A percentile compares a stretch with the other conserved stretches of the same genome.
These are phyloP conservation scores for Fraxinus paxiana DNA, from an alignment of 305 asterid species.

Conservation along the genomic window DNA sequence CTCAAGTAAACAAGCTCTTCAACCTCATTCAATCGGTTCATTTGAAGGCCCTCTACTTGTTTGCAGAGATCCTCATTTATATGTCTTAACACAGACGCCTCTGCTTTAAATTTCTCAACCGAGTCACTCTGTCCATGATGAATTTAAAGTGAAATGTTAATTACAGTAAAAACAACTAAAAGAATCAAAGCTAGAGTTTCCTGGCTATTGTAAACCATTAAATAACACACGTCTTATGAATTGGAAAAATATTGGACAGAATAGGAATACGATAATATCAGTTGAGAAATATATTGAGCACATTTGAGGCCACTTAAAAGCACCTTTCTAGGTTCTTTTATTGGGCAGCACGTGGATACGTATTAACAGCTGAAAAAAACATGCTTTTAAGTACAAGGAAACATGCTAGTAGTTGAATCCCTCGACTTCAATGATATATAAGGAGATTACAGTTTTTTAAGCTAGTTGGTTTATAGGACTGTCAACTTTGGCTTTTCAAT, in stretches of 20 bases:
- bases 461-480: background rate
- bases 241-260: background rate
- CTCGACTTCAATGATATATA: background rate
- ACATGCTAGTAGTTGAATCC: background rate
- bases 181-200: background rate
- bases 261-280: background rate
- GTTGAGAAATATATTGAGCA: background rate
- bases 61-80: slow-evolving; percentile 75
- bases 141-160: slow-evolving; percentile 11
- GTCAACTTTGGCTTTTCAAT: background rate
- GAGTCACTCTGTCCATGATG: slow-evolving; percentile 43
- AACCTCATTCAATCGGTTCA: slow-evolving; percentile 79
- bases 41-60: slow-evolving; percentile 92
- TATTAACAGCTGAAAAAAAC: background rate
- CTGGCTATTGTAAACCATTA: background rate
- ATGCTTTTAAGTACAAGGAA: background rate
- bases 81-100: slow-evolving; percentile 60
- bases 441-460: background rate
- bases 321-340: background rate
- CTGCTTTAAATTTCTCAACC: slow-evolving; percentile 65
- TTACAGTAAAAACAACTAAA: slow-evolving; percentile 12
- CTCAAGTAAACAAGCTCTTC: slow-evolving; percentile 87
- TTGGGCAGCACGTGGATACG: background rate
- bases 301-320: background rate
- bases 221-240: background rate